phyloP scores from a whole-genome alignment of 805 yeast species.

The Ogataea corticis region DNA sequence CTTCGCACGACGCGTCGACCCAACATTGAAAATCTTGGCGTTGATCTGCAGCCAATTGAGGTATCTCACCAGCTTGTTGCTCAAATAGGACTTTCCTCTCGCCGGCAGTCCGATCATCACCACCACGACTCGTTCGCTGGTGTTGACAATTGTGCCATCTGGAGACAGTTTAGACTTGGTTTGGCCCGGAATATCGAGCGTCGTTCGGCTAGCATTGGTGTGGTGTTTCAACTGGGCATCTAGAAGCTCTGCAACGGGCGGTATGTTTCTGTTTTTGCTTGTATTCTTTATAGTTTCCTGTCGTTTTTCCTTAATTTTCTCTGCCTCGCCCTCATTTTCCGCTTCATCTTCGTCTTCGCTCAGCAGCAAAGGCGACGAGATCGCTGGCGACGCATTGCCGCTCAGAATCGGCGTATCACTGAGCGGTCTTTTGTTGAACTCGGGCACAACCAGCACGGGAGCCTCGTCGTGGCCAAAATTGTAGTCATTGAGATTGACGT shows the following conservation, averaged over 20 bases:
- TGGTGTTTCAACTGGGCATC: constrained; percentile 1
- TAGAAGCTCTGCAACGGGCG: constrained; percentile 4
- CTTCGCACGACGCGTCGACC: constrained; percentile 86
- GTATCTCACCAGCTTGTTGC: constrained; percentile 87
- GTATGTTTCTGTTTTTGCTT: constrained; percentile 22
- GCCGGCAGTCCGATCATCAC: constrained; percentile 98
- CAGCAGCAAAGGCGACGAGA: constrained; percentile 25
- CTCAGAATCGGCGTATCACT: constrained; percentile 75
- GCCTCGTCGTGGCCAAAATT: not conserved
- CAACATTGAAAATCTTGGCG: constrained; percentile 90
- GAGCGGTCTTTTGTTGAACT: constrained; percentile 68
- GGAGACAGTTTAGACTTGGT: constrained; percentile 80
- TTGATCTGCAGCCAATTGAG: constrained; percentile 93
- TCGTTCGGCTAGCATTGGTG: constrained; percentile 42
- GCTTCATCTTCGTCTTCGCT: constrained; percentile 33
- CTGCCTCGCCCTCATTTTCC: constrained; percentile 4
- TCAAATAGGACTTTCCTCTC: constrained; percentile 89
- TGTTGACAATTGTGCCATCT: constrained; percentile 60
- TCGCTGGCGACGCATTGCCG: constrained; percentile 52
- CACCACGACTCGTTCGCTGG: constrained; percentile 76
- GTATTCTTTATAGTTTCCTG: constrained; percentile 31
- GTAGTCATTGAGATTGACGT: constrained; percentile 11
- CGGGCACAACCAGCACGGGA: constrained; percentile 39
- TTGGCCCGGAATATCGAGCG: constrained; percentile 90
- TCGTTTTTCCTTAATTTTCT: constrained; percentile 15